Conservation (phyloP, 495 filamentous ascomycete species). For the Penicillium alfredii region DNA sequence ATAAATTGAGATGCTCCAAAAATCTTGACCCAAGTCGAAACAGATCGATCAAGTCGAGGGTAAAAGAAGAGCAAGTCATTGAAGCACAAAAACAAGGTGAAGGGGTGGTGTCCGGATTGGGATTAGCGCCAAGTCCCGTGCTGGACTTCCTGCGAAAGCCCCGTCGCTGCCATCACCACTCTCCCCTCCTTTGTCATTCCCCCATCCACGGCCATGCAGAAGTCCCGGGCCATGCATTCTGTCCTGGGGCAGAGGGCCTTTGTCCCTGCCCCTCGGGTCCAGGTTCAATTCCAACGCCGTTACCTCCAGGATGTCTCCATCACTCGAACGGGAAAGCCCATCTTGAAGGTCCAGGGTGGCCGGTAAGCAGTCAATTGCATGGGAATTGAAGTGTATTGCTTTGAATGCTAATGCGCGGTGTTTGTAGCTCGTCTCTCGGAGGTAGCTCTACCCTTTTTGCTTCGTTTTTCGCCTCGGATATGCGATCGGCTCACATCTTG, state of each 20-base stretch:
- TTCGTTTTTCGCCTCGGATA: constrained; percentile 15
- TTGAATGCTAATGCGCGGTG: constrained; percentile 20
- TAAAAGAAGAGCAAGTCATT: no score
- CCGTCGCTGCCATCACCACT: constrained; percentile 31
- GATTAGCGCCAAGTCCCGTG: constrained; percentile 42
- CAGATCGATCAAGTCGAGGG: no score
- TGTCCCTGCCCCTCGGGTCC: constrained; percentile 35
- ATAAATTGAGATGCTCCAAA: no score
- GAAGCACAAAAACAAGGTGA: no score
- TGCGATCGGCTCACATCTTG: constrained; percentile 21
- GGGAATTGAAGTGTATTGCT: background rate
- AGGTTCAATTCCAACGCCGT: constrained; percentile 46
- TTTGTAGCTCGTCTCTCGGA: constrained; percentile 70
- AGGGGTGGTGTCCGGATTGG: constrained; percentile 23
- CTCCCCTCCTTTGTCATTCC: constrained; percentile 23
- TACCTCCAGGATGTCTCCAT: constrained; percentile 74
- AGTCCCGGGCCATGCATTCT: constrained; percentile 43
- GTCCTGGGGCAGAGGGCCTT: constrained; percentile 40
- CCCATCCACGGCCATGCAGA: constrained; percentile 46
- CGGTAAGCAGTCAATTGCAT: constrained; percentile 51
- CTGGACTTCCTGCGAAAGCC: constrained; percentile 29
- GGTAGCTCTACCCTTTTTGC: constrained; percentile 48
- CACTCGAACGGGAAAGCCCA: constrained; percentile 80
- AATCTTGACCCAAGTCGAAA: no score
- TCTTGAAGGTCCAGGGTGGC: constrained; percentile 75